A percentile compares a stretch with the other conserved stretches of the same genome.
Evolutionary conservation across 345 rosid species (phyloP).

Genomic region (Acer saccharum): DNA sequence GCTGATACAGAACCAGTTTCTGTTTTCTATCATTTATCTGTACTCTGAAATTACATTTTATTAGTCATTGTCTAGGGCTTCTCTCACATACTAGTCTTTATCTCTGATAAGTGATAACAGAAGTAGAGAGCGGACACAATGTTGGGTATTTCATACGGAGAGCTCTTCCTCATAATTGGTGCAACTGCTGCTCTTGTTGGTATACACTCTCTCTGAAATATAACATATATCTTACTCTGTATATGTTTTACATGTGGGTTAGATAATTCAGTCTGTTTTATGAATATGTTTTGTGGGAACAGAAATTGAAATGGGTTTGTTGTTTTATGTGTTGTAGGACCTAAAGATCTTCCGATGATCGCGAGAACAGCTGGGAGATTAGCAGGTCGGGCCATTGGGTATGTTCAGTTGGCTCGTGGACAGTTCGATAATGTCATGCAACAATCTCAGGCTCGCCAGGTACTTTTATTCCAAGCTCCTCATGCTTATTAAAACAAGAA

Average conservation of each 20-base stretch:
- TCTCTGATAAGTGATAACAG: not conserved
- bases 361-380: slow-evolving; percentile 82
- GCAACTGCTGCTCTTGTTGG: slow-evolving; percentile 73
- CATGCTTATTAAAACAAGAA: not conserved
- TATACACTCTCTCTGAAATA: slow-evolving; percentile 18
- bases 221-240: not conserved
- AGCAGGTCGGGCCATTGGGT: slow-evolving; percentile 78
- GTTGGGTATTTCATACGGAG: slow-evolving; percentile 74
- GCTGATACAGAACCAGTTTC: too few species aligned
- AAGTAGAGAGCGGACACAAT: slow-evolving; percentile 16
- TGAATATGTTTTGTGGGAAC: not conserved
- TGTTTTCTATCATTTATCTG: too few species aligned
- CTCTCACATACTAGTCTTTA: not conserved
- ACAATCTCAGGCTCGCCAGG: slow-evolving; percentile 94
- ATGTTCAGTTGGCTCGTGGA: slow-evolving; percentile 83
- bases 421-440: slow-evolving; percentile 80
- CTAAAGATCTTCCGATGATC: slow-evolving; percentile 78
- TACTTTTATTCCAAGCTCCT: slow-evolving; percentile 12
- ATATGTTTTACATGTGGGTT: not conserved
- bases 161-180: slow-evolving; percentile 63
- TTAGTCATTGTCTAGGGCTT: not conserved
- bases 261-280: not conserved
- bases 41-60: not conserved
- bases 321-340: slow-evolving; percentile 43
- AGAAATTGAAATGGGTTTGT: slow-evolving; percentile 10